Evolutionary conservation across 1,284 basidiomycete genomes (phyloP), one percentile per base, ranked within the genome.

Genomic region (Puccinia horiana): DNA sequence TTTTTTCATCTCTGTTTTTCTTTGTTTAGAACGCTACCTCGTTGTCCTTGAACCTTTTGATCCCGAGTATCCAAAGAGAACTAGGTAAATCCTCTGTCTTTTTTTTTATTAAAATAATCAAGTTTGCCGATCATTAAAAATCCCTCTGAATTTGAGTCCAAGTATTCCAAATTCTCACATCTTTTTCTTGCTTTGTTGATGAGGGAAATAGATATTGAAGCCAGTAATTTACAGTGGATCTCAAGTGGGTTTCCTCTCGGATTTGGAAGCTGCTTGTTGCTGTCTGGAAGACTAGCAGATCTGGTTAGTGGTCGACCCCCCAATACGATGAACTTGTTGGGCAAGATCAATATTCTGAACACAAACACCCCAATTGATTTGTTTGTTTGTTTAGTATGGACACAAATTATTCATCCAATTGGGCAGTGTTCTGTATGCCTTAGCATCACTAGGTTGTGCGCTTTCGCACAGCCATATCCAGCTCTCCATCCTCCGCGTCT

Each of bases 341-440:
- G 14, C 29, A 58, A n/a, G n/a, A n/a, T n/a, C n/a, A n/a, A n/a
- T n/a, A n/a, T n/a, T n/a, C n/a, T n/a, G n/a, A n/a, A n/a, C n/a
- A n/a, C n/a, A n/a, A n/a, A n/a, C n/a, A n/a, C n/a, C n/a, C n/a
- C n/a, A n/a, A n/a, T n/a, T n/a, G n/a, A n/a, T n/a, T n/a, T n/a
- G n/a, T n/a, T n/a, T n/a, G n/a, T n/a, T n/a, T n/a, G n/a, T n/a
- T 69, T 42, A 81, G 79, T 81, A 73, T 54, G 79, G 79, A 4
- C 79, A 81, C 35, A 81, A 81, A 37, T 40, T 37, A 2, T 61
- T 72, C 47, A 61, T 81, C 42, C 77, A 79, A 52, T 8, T 79
- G 29, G 77, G 77, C 12, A 56, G 35, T 29, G 32, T n/a, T 4
- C n/a, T 79, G 16, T 81, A 69, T 29, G 54, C 32, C 32, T 20